Percentiles rank a stretch among this genome's conserved stretches.
phyloP scores from a whole-genome alignment of 176 grass and related monocot species.

The Secale cereale region DNA sequence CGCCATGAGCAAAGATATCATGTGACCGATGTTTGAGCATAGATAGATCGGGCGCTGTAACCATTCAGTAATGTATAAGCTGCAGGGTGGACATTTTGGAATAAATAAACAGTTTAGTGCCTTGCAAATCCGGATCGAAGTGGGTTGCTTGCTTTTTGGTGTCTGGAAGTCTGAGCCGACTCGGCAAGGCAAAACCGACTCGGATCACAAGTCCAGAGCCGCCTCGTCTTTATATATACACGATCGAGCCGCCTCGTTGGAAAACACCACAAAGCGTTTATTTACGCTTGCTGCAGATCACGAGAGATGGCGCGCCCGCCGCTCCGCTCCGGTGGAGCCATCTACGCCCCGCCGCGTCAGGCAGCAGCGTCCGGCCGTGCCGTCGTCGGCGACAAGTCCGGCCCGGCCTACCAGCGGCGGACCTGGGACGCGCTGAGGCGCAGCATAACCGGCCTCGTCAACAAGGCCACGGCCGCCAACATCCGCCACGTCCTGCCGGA shows the following conservation, averaged over 20 bases:
- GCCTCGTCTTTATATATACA: no score
- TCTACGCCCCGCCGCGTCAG: neutral
- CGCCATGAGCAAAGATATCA: neutral
- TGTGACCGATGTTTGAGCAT: neutral
- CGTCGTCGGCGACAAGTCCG: neutral
- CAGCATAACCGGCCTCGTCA: neutral
- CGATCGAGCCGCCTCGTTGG: no score
- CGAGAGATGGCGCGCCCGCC: neutral
- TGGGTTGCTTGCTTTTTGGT: no score
- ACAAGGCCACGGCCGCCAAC: constrained; percentile 48
- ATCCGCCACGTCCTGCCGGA: constrained; percentile 46
- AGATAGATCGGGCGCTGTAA: neutral
- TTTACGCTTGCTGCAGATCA: neutral
- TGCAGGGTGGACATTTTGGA: no score
- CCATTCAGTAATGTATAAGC: no score
- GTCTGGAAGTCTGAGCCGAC: no score
- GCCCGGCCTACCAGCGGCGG: neutral
- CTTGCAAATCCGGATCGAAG: no score
- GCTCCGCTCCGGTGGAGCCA: neutral
- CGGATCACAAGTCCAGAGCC: no score
- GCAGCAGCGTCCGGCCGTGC: neutral
- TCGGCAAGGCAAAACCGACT: no score
- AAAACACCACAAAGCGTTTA: no score
- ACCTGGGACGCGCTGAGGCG: neutral
- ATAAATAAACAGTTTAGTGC: no score